These are phyloP conservation scores for Viridothelium virens DNA, from an alignment of 495 filamentous ascomycete genomes.

Conservation along the genomic window DNA sequence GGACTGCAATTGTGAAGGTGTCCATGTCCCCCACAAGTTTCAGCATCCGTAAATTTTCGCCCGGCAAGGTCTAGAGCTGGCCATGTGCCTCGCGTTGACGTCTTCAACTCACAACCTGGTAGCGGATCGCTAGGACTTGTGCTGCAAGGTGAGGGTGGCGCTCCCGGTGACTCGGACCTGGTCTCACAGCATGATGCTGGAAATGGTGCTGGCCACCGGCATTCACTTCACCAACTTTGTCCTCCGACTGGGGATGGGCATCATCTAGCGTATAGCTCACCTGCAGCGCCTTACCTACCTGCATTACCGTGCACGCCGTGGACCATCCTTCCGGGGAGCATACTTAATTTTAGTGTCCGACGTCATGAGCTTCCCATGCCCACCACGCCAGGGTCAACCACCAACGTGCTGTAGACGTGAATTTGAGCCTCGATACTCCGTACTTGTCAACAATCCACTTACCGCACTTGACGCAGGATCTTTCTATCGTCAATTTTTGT, in stretches of 20 bases:
- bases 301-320: neutral
- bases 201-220: neutral
- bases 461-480: neutral
- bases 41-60: neutral
- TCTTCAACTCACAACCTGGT: neutral
- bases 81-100: neutral
- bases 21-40: neutral
- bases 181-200: constrained; percentile 1
- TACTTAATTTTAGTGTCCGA: neutral
- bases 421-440: neutral
- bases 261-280: neutral
- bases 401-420: neutral
- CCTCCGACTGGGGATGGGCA: neutral
- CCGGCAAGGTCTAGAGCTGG: neutral
- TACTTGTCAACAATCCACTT: neutral
- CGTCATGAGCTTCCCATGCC: constrained; percentile 3
- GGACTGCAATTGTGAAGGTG: neutral
- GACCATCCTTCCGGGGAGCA: neutral
- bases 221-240: neutral
- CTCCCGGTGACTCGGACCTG: neutral
- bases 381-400: neutral
- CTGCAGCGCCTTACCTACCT: neutral
- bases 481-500: neutral
- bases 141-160: neutral
- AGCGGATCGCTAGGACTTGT: neutral